Evolutionary conservation across 176 grass and related monocot species (phyloP).

Genomic region (Triticum monococcum): DNA sequence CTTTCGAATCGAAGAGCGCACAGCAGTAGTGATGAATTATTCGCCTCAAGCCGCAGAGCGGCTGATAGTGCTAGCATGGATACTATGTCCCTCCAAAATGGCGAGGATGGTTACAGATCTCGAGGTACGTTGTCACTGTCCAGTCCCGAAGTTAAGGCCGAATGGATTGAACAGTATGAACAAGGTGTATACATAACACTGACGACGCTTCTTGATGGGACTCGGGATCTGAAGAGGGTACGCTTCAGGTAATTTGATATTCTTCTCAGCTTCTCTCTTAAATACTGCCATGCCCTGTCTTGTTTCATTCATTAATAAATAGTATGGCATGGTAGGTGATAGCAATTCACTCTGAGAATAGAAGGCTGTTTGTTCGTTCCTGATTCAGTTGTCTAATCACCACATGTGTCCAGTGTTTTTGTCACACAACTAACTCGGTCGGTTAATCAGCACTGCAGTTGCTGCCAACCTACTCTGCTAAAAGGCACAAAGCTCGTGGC

Average conservation of each 20-base stretch:
- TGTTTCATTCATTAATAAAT: not conserved
- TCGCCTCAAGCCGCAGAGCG: slow-evolving; percentile 22
- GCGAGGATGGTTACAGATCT: slow-evolving; percentile 59
- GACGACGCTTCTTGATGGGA: slow-evolving; percentile 71
- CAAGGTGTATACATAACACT: slow-evolving; percentile 91
- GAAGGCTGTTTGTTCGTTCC: not conserved
- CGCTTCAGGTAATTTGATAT: slow-evolving; percentile 76
- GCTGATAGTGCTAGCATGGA: slow-evolving; percentile 55
- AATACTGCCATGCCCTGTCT: not conserved
- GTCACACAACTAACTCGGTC: not conserved
- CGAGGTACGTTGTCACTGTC: slow-evolving; percentile 43
- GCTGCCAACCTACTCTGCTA: not conserved
- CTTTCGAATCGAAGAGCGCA: slow-evolving; percentile 33
- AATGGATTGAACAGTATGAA: slow-evolving; percentile 97
- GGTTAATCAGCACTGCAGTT: not conserved
- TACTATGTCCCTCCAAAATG: slow-evolving; percentile 50
- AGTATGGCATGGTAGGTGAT: not conserved
- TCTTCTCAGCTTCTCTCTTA: not conserved
- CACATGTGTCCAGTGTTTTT: not conserved
- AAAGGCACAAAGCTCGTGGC: not conserved
- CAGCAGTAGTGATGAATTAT: slow-evolving; percentile 46
- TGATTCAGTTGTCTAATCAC: not conserved
- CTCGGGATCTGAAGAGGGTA: slow-evolving; percentile 82
- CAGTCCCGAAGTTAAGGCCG: slow-evolving; percentile 63
- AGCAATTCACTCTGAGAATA: not conserved